Conservation (phyloP, 1,139 yeast genomes). For the Pichia cactophila region DNA sequence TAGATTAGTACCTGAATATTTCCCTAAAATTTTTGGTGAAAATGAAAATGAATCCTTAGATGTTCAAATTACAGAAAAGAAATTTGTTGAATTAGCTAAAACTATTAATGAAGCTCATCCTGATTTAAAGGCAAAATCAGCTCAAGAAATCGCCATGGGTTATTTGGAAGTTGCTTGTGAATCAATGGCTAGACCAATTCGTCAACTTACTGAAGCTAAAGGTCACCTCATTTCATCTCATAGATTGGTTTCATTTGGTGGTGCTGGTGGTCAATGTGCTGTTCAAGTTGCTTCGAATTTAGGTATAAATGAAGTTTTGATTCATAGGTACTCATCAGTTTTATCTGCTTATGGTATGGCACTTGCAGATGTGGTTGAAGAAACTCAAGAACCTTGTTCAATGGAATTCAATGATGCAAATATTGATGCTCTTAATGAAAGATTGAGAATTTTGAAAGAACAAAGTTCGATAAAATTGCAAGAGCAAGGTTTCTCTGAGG, state of each 20-base stretch:
- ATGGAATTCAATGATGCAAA: slow-evolving; percentile 29
- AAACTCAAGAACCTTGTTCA: slow-evolving; percentile 54
- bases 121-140: slow-evolving; percentile 26
- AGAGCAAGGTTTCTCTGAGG: slow-evolving; percentile 40
- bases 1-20: slow-evolving; percentile 45
- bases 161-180: slow-evolving; percentile 49
- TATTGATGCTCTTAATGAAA: slow-evolving; percentile 25
- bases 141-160: slow-evolving; percentile 46
- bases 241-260: slow-evolving; percentile 48
- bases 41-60: slow-evolving; percentile 46
- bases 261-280: slow-evolving; percentile 53
- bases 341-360: slow-evolving; percentile 52
- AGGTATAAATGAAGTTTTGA: slow-evolving; percentile 39
- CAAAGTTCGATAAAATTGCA: slow-evolving; percentile 32
- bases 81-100: slow-evolving; percentile 36
- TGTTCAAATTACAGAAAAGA: slow-evolving; percentile 31
- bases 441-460: slow-evolving; percentile 31
- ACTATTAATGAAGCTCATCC: slow-evolving; percentile 34
- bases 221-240: slow-evolving; percentile 42
- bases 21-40: slow-evolving; percentile 55
- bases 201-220: slow-evolving; percentile 48
- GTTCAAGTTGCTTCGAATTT: slow-evolving; percentile 43
- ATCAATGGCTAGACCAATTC: slow-evolving; percentile 49
- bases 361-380: slow-evolving; percentile 54
- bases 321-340: slow-evolving; percentile 47